Conservation (phyloP, 2,329 filamentous ascomycete genomes). For the Botrytis tulipae region DNA sequence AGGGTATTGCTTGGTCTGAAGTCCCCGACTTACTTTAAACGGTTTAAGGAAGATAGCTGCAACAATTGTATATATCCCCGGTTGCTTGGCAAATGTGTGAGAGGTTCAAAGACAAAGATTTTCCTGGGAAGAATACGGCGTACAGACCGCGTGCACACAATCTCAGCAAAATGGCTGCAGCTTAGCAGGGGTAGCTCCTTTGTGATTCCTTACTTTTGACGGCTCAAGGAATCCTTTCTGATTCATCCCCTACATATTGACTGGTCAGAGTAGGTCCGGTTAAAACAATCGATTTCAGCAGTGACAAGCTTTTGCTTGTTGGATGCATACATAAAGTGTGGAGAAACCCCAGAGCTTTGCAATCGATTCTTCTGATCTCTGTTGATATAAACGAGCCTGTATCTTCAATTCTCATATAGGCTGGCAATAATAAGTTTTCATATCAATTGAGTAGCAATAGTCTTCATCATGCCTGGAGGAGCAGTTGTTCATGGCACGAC, state of each 20-base stretch:
- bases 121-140: conserved; percentile 9
- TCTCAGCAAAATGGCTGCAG: conserved; percentile 2
- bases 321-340: conserved; percentile 12
- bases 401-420: conserved; percentile 7
- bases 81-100: not conserved
- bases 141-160: conserved; percentile 18
- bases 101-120: not conserved
- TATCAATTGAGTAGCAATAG: conserved; percentile 8
- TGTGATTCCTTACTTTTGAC: conserved; percentile 2
- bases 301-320: not conserved
- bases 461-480: conserved; percentile 21
- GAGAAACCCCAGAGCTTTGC: conserved; percentile 1
- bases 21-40: conserved; percentile 1
- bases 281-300: not conserved
- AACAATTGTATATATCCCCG: conserved; percentile 2
- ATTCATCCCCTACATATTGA: conserved; percentile 6
- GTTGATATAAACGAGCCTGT: conserved; percentile 6
- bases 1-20: conserved; percentile 3
- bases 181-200: conserved; percentile 6
- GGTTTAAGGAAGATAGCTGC: not conserved
- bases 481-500: conserved; percentile 22
- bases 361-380: conserved; percentile 1
- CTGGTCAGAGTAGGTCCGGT: conserved; percentile 16
- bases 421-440: not conserved
- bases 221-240: not conserved